A percentile compares a stretch with the other conserved stretches of the same genome.
Evolutionary conservation across 441 rosid species (phyloP).

Genomic region (Daphne laureola): DNA sequence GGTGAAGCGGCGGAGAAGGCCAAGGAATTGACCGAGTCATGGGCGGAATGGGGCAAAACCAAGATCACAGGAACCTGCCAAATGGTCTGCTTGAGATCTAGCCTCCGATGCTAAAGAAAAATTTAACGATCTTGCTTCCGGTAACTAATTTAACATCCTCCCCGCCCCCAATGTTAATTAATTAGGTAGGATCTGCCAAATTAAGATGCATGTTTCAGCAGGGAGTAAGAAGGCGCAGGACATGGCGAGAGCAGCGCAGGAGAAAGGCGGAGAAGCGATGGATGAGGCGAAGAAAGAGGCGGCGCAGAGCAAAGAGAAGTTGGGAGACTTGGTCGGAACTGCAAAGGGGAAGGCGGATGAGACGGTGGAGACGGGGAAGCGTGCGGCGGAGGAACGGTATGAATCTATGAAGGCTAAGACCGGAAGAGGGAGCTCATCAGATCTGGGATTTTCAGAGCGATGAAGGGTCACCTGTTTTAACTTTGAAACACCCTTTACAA

Average conservation of each 20-base stretch:
- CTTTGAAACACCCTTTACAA: too few species aligned
- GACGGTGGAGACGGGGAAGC: constrained; percentile 16
- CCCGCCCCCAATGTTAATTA: too few species aligned
- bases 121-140: constrained; percentile 22
- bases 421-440: too few species aligned
- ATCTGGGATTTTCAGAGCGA: too few species aligned
- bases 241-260: constrained; percentile 1
- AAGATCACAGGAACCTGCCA: constrained; percentile 29
- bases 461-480: too few species aligned
- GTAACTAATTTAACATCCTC: too few species aligned
- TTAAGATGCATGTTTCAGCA: constrained; percentile 5
- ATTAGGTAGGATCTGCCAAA: too few species aligned
- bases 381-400: constrained; percentile 15
- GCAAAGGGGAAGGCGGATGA: constrained; percentile 11
- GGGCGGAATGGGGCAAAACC: constrained; percentile 51
- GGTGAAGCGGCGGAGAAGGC: constrained; percentile 14
- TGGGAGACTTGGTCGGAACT: constrained; percentile 7
- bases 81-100: constrained; percentile 17
- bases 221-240: constrained; percentile 8
- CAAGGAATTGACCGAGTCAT: constrained; percentile 28
- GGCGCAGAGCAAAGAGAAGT: constrained; percentile 17
- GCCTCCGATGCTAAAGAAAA: constrained; percentile 16
- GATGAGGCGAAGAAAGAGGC: constrained; percentile 8
- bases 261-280: constrained; percentile 5
- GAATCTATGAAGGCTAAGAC: constrained; percentile 4